Conservation (phyloP, 139 green algal genomes). For the Tetratostichococcus sp. region DNA sequence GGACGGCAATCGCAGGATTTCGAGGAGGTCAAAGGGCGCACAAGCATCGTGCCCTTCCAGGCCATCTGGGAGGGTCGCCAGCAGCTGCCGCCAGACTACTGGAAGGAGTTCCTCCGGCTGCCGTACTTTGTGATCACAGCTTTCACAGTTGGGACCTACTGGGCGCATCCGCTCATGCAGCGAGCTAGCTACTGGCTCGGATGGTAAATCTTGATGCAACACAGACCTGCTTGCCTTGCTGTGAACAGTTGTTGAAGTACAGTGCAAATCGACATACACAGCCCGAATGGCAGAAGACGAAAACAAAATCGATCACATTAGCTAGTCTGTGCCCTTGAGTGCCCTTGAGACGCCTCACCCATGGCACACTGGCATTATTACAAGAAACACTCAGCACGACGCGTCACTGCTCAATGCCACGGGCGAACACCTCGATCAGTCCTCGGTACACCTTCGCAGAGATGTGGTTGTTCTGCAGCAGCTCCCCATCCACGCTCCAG, state of each 20-base stretch:
- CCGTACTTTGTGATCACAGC: slow-evolving; percentile 78
- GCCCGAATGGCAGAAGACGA: too few species aligned
- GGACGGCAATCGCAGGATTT: slow-evolving; percentile 78
- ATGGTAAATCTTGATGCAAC: too few species aligned
- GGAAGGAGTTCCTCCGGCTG: slow-evolving; percentile 85
- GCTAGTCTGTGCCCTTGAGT: too few species aligned
- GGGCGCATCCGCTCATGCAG: slow-evolving; percentile 90
- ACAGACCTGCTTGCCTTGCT: too few species aligned
- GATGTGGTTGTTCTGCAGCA: slow-evolving; percentile 37
- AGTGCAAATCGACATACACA: too few species aligned
- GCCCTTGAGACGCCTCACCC: too few species aligned
- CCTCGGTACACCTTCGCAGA: slow-evolving; percentile 32
- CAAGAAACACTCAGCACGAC: too few species aligned
- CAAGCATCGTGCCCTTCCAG: slow-evolving; percentile 83
- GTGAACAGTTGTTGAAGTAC: too few species aligned
- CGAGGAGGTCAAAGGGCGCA: slow-evolving; percentile 78
- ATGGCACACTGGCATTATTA: too few species aligned
- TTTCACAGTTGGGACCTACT: slow-evolving; percentile 87
- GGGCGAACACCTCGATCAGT: slow-evolving; percentile 68
- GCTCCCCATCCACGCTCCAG: slow-evolving; percentile 86
- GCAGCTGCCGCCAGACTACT: slow-evolving; percentile 88
- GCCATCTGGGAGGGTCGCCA: slow-evolving; percentile 88
- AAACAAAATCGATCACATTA: too few species aligned
- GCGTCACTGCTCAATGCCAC: slow-evolving; percentile 45
- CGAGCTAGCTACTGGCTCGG: slow-evolving; percentile 64